Evolutionary conservation across 179 eudicot species (phyloP).

Genomic region (Camellia oleifera): DNA sequence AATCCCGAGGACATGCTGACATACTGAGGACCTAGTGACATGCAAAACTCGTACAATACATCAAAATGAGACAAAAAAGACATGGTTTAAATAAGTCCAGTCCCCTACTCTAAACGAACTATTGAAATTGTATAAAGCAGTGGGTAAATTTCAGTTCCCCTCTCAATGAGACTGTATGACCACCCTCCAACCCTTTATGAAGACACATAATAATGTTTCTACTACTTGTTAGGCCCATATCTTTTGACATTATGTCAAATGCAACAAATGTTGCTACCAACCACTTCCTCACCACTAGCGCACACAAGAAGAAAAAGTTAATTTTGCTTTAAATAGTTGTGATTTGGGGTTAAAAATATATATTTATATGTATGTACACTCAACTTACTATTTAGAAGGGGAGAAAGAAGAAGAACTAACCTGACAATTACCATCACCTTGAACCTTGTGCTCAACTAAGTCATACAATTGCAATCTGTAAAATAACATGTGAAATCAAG

Average conservation of each 20-base stretch:
- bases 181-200: neutral
- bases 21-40: constrained; percentile 6
- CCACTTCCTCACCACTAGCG: neutral
- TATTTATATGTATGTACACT: too few relatives aligned
- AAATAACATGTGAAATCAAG: constrained; percentile 29
- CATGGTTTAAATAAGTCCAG: neutral
- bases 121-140: neutral
- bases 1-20: neutral
- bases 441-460: constrained; percentile 82
- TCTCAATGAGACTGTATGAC: too few relatives aligned
- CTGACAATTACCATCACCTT: constrained; percentile 98
- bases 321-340: neutral
- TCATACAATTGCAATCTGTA: constrained; percentile 81
- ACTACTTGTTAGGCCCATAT: neutral
- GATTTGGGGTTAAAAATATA: neutral
- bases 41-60: neutral
- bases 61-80: neutral
- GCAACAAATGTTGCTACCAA: neutral
- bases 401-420: constrained; percentile 32
- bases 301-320: neutral
- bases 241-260: neutral
- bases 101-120: neutral
- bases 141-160: neutral
- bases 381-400: too few relatives aligned
- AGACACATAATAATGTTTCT: neutral